Evolutionary conservation across 2,329 filamentous ascomycete genomes (phyloP).

Genomic region (Metarhizium rileyi): DNA sequence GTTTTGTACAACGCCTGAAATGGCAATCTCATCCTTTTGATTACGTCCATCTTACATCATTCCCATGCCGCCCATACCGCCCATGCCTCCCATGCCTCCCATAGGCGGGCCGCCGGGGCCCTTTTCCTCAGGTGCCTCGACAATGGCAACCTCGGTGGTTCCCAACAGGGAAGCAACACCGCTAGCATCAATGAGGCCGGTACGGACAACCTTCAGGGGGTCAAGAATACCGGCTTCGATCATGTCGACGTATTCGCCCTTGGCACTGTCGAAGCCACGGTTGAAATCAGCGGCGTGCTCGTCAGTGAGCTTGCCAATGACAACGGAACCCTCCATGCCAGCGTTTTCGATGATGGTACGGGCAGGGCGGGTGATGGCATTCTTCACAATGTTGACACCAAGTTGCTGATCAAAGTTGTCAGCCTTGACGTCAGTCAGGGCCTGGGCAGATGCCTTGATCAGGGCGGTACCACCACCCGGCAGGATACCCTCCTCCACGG

Average conservation of each 20-base stretch:
- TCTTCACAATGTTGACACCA: constrained; percentile 95
- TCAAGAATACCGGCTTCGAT: constrained; percentile 94
- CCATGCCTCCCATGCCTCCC: constrained; percentile 57
- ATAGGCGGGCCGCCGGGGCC: constrained; percentile 48
- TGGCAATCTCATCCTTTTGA: constrained; percentile 10
- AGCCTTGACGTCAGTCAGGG: constrained; percentile 71
- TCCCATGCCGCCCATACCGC: constrained; percentile 50
- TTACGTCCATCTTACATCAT: constrained; percentile 44
- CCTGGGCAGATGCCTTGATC: constrained; percentile 91
- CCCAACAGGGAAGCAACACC: constrained; percentile 95
- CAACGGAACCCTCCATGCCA: constrained; percentile 86
- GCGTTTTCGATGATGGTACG: constrained; percentile 97
- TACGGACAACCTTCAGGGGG: constrained; percentile 98
- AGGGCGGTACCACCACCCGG: constrained; percentile 97
- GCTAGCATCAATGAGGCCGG: constrained; percentile 85
- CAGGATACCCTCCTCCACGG: constrained; percentile 97
- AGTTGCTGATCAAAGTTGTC: constrained; percentile 99
- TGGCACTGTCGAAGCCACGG: constrained; percentile 93
- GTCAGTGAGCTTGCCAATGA: constrained; percentile 96
- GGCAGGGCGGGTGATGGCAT: constrained; percentile 90
- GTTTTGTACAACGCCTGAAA: constrained; percentile 19
- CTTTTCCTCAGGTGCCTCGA: constrained; percentile 94
- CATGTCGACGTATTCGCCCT: constrained; percentile 99
- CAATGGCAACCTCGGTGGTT: constrained; percentile 96
- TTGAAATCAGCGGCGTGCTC: constrained; percentile 91